phyloP scores from a whole-genome alignment of 2,329 filamentous ascomycete genomes.

The Fusarium praegraminearum region DNA sequence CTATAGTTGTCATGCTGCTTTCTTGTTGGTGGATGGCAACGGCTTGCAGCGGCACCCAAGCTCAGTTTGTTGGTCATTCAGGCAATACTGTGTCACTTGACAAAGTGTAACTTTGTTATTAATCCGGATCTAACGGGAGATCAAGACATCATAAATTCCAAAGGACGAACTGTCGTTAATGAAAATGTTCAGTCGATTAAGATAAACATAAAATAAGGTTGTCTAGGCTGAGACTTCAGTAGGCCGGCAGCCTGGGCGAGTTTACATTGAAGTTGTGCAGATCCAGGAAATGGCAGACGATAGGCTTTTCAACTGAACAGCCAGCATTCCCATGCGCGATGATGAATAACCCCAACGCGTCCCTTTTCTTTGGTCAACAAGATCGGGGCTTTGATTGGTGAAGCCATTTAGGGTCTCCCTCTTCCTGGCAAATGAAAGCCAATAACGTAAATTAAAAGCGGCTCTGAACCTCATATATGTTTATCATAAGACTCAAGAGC shows the following conservation, averaged over 20 bases:
- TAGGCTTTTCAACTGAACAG: not conserved
- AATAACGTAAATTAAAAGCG: conserved; percentile 42
- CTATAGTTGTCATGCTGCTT: not conserved
- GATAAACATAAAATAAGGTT: not conserved
- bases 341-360: not conserved
- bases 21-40: conserved; percentile 29
- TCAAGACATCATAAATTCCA: conserved; percentile 2
- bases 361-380: not conserved
- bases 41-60: conserved; percentile 32
- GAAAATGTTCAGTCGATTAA: not conserved
- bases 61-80: conserved; percentile 2
- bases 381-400: not conserved
- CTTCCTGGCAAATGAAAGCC: not conserved
- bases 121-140: conserved; percentile 16
- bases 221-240: not conserved
- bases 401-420: not conserved
- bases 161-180: not conserved
- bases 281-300: not conserved
- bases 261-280: not conserved
- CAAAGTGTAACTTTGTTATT: conserved; percentile 2
- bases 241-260: not conserved
- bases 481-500: conserved; percentile 24
- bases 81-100: conserved; percentile 32
- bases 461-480: conserved; percentile 19
- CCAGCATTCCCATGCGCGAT: not conserved